Base-by-base conservation (phyloP, 2,329 filamentous ascomycete species). In the Daldinia sp. region DNA sequence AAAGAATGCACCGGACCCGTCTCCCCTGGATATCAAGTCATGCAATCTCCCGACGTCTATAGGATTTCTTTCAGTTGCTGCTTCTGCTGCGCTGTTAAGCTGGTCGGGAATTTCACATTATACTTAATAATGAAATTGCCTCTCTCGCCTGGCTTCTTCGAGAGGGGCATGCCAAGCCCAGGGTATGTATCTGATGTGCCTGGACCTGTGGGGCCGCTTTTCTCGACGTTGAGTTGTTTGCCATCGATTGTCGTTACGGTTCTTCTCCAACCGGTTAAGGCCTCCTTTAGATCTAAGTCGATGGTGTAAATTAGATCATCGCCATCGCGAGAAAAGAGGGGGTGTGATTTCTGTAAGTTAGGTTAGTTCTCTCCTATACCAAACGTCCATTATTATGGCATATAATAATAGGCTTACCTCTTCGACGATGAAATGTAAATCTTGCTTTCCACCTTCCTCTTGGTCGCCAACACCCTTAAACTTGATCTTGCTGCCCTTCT, bases 381-480 rank as follows among this genome's bases (percentile, higher is more conserved):
- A 15, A 11, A 5, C 7, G 2, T 15, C 35, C 10, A 17, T 19
- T 13, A 29, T 30, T 39, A 30, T 8, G 17, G 15, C 17, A n/a
- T 6, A 3, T 21, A 29, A 13, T 30, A 5, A n/a, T 48, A n/a
- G 25, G 43, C 89, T 82, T 86, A 94, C 93, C 90, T 97, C 94
- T 78, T 93, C 90, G 19, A 99, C 87, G 61, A 99, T 90, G 72
- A 99, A 96, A 77, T 97, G 94, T 53, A 99, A 79, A 78, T 99
- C 95, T 77, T 99, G 95, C 61, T 93, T 92, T 11, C 94, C 94
- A 39, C 95, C 95, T 74, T 98, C 95, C 64, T 97, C 93, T 77
- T 98, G 94, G 77, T 99, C 95, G 9, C 95, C 95, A n/a, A 99
- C 94, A 39, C 94, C 93, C 74, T 91, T 92, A 76, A 97, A 99